phyloP scores from a whole-genome alignment of 176 grass and related monocot species.

The Saccharum spontaneum region DNA sequence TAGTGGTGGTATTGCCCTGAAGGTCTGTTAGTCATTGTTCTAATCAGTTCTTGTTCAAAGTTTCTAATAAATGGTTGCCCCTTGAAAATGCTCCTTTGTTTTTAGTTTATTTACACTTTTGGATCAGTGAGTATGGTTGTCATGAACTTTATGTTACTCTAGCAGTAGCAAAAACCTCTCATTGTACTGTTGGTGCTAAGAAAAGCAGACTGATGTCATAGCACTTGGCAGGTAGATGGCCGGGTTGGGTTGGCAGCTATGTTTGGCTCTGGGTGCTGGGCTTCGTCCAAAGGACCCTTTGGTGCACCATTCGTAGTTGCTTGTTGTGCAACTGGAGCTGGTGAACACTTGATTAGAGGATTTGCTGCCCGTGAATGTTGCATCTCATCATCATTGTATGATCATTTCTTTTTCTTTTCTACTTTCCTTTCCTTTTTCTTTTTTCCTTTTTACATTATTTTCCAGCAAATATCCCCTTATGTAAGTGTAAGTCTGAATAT shows the following conservation, averaged over 20 bases:
- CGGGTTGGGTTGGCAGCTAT: conserved; percentile 93
- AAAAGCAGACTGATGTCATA: conserved; percentile 28
- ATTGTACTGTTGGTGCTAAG: not conserved
- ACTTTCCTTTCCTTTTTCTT: not conserved
- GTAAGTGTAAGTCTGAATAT: not conserved
- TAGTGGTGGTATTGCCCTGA: conserved; percentile 94
- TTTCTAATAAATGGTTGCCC: not conserved
- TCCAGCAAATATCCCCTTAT: not conserved
- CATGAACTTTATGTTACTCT: conserved; percentile 10
- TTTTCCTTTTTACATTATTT: not conserved
- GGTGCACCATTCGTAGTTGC: conserved; percentile 61
- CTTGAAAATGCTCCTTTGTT: not conserved
- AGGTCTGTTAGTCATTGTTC: conserved; percentile 43
- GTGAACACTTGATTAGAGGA: conserved; percentile 89
- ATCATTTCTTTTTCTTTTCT: not conserved
- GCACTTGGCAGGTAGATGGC: conserved; percentile 75
- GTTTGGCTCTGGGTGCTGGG: conserved; percentile 97
- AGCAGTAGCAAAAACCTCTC: not conserved
- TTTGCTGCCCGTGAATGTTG: conserved; percentile 94
- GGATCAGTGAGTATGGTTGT: not conserved
- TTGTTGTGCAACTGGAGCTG: conserved; percentile 87
- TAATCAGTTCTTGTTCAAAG: not conserved
- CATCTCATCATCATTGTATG: conserved; percentile 78
- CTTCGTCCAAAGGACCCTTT: conserved; percentile 77
- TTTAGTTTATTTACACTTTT: not conserved